phyloP scores from a whole-genome alignment of 495 filamentous ascomycete species.

The Pseudevernia furfuracea region DNA sequence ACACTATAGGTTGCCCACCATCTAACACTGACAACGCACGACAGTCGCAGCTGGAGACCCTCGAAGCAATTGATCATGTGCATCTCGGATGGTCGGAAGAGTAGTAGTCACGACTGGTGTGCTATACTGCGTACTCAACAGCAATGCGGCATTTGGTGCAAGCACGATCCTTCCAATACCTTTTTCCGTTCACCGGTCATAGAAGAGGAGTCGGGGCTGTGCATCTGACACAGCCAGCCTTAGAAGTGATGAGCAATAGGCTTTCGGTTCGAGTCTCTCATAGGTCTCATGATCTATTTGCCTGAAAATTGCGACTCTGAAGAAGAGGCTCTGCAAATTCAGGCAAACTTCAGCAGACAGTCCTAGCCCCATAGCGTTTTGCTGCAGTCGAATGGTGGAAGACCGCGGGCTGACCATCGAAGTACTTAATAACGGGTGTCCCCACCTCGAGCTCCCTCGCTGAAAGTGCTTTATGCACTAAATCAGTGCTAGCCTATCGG shows the following conservation, averaged over 20 bases:
- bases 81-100: neutral
- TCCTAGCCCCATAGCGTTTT: neutral
- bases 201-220: neutral
- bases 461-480: conserved; percentile 4
- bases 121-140: neutral
- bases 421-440: neutral
- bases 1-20: neutral
- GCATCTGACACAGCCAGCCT: neutral
- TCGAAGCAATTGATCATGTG: neutral
- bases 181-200: neutral
- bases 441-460: neutral
- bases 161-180: neutral
- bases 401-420: neutral
- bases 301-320: conserved; percentile 1
- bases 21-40: neutral
- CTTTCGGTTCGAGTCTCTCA: neutral
- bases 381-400: neutral
- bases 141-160: conserved; percentile 1
- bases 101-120: neutral
- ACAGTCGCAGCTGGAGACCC: neutral
- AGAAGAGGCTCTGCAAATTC: conserved; percentile 3
- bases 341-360: neutral
- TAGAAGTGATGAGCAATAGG: neutral
- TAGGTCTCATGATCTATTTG: conserved; percentile 1
- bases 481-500: neutral